Evolutionary conservation across 106 monocot species (phyloP).

Genomic region (Dendrobium huoshanense): DNA sequence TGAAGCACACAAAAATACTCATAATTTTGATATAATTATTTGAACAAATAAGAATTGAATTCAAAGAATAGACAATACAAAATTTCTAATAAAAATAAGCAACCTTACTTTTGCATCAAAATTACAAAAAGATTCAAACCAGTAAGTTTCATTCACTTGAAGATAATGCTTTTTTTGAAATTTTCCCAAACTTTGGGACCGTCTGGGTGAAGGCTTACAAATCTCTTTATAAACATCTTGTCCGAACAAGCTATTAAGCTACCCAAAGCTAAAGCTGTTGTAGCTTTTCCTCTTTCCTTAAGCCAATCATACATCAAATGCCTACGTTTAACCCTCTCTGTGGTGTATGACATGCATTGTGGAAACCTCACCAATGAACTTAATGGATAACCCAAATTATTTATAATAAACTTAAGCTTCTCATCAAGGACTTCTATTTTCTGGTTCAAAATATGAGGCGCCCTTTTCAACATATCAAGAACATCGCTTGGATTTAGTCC

Average conservation of each 20-base stretch:
- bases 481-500: conserved; percentile 50
- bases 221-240: conserved; percentile 28
- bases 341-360: conserved; percentile 37
- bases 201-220: conserved; percentile 29
- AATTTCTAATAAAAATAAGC: too few relatives aligned
- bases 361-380: conserved; percentile 46
- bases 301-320: conserved; percentile 82
- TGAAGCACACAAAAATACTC: too few relatives aligned
- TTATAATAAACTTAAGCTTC: conserved; percentile 61
- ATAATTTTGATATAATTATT: too few relatives aligned
- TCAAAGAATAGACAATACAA: too few relatives aligned
- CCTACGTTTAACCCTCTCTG: conserved; percentile 47
- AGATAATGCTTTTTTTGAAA: conserved; percentile 31
- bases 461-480: conserved; percentile 39
- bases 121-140: not conserved
- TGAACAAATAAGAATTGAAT: too few relatives aligned
- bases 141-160: conserved; percentile 18
- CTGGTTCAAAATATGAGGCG: conserved; percentile 56
- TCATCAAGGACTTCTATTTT: conserved; percentile 38
- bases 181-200: conserved; percentile 53
- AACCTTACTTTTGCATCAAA: not conserved
- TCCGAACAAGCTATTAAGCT: conserved; percentile 50
- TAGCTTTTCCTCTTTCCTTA: conserved; percentile 33
- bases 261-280: conserved; percentile 28
- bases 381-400: conserved; percentile 41